Percentiles rank a stretch among this genome's conserved stretches.
Evolutionary conservation across 495 filamentous ascomycete species (phyloP).

Genomic region (Chaetomium fimeti): DNA sequence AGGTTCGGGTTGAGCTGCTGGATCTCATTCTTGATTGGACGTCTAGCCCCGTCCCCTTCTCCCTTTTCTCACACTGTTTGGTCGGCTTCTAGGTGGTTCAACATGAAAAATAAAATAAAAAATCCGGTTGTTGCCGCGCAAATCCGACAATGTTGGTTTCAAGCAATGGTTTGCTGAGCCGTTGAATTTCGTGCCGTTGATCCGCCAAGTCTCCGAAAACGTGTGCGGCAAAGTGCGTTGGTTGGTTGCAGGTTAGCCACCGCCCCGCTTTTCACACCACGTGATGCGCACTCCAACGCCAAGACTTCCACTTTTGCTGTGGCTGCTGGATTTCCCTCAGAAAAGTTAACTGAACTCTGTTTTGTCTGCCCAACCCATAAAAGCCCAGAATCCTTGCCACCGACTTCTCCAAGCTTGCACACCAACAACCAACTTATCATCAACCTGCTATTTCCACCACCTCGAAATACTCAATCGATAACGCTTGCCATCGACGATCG

Average conservation of each 20-base stretch:
- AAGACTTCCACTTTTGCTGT: background rate
- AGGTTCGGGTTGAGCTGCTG: too few relatives aligned
- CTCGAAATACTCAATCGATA: background rate
- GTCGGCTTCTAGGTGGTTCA: too few relatives aligned
- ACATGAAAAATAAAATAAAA: too few relatives aligned
- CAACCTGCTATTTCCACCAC: background rate
- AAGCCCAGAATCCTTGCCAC: background rate
- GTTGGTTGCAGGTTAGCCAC: background rate
- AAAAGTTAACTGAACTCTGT: constrained; percentile 7
- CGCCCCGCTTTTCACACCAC: constrained; percentile 3
- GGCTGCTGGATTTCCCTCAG: background rate
- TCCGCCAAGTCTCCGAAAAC: constrained; percentile 3
- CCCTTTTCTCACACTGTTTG: too few relatives aligned
- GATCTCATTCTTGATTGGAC: too few relatives aligned
- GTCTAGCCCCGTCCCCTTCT: too few relatives aligned
- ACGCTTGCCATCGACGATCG: background rate
- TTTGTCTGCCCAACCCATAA: constrained; percentile 11
- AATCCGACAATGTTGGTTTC: too few relatives aligned
- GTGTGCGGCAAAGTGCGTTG: constrained; percentile 1
- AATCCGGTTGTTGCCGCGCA: too few relatives aligned
- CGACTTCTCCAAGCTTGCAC: background rate
- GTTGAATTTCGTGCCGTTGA: constrained; percentile 4
- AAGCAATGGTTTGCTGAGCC: too few relatives aligned
- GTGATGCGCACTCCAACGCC: background rate
- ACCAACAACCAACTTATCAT: background rate